Evolutionary conservation across 352 stramenopile genomes (phyloP), one percentile per base, ranked within the genome.

Genomic region (Globisporangium sylvaticum): DNA sequence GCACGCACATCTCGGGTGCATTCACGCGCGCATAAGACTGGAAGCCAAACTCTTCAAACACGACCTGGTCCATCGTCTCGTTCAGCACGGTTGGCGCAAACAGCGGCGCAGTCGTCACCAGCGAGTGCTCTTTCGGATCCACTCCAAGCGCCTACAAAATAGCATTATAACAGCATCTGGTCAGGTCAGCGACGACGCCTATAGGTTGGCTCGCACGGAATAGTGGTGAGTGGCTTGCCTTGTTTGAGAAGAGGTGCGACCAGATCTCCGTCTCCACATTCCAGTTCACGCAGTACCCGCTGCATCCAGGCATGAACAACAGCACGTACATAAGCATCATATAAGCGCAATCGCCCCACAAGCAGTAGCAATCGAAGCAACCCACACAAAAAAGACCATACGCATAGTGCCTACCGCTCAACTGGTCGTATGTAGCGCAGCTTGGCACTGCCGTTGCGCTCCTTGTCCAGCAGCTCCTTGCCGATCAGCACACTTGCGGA

Each of bases 211-310:
- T 25, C 9, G 46, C n/a, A 4, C 7, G 18, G 22, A 58, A 22
- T 6, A 42, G 4, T 9, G 22, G 31, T 32, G 18, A 44, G 18
- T 14, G 4, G 34, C 66, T 67, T 73, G 50, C 73, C 66, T 87
- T 73, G 32, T 24, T 68, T 1, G 81, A 89, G 65, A 90, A 72
- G 3, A 92, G 52, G 52, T 88, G 71, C 15, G 70, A 50, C 74
- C 79, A 90, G 8, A 92, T 64, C 34, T 91, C 84, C 4, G 68
- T 79, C 70, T 91, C 82, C 10, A 90, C 70, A 62, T 92, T 92
- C 84, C 84, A 92, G 57, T 92, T 92, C 46, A 92, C 83, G 52
- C 82, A 91, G 64, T 91, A 92, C 20, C 84, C 84, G n/a, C 84
- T 90, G 57, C 24, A 58, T 27, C 22, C 37, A 37, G 15, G 24